phyloP scores from a whole-genome alignment of 345 rosid genomes.

The Syzygium grande region DNA sequence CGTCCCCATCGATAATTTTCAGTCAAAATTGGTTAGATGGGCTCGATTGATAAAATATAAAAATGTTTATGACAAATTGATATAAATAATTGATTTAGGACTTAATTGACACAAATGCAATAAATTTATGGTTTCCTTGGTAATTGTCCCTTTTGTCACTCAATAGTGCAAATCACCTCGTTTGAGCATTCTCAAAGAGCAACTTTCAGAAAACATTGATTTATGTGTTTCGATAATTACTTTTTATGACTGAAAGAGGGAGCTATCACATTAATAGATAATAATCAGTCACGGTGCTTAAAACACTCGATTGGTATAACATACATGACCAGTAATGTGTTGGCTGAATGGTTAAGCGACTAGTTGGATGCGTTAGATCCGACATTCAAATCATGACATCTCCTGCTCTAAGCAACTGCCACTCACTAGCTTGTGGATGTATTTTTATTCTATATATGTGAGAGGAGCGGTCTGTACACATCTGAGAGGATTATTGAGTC shows the following conservation, averaged over 20 bases:
- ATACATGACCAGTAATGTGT: not conserved
- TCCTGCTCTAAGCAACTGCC: not conserved
- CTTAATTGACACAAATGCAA: too few species aligned
- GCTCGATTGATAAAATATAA: too few species aligned
- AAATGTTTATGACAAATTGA: too few species aligned
- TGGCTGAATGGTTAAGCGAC: not conserved
- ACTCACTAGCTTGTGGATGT: not conserved
- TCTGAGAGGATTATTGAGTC: not conserved
- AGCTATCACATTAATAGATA: not conserved
- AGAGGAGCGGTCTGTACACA: not conserved
- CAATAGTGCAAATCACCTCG: not conserved
- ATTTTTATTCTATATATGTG: not conserved
- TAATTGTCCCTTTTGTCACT: too few species aligned
- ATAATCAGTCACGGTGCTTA: accelerated
- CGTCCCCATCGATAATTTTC: too few species aligned
- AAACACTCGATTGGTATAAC: not conserved
- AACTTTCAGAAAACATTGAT: too few species aligned
- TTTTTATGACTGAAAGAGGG: not conserved
- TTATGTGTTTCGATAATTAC: not conserved
- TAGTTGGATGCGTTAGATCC: not conserved
- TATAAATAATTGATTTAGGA: too few species aligned
- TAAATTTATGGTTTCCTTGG: too few species aligned
- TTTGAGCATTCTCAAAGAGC: too few species aligned
- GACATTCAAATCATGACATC: not conserved
- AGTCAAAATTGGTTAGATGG: too few species aligned